phyloP scores from a whole-genome alignment of 257 asterid genomes.

The Solanum dulcamara region DNA sequence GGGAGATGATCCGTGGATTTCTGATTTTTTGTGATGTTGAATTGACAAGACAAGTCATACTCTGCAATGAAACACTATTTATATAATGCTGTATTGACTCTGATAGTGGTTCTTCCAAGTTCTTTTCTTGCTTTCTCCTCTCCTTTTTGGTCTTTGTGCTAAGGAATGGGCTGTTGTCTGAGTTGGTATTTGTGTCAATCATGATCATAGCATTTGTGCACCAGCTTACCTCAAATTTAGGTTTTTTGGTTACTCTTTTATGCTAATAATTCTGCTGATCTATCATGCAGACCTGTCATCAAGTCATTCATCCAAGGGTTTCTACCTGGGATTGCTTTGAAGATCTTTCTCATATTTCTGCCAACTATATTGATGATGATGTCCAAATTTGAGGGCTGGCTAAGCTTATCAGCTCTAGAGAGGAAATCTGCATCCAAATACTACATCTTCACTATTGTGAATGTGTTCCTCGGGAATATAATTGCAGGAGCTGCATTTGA shows the following conservation, averaged over 20 bases:
- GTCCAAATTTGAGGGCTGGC: constrained; percentile 87
- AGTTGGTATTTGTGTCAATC: background rate
- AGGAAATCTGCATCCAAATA: constrained; percentile 67
- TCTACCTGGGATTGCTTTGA: constrained; percentile 93
- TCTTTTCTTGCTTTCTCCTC: background rate
- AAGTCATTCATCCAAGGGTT: constrained; percentile 90
- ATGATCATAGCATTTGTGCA: background rate
- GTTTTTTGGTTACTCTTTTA: background rate
- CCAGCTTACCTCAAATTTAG: background rate
- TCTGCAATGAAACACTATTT: background rate
- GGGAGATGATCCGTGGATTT: background rate
- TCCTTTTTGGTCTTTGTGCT: background rate
- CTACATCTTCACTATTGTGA: constrained; percentile 70
- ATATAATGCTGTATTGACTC: background rate
- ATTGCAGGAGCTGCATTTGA: constrained; percentile 86
- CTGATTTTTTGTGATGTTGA: background rate
- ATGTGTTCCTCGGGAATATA: constrained; percentile 80
- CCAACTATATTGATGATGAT: constrained; percentile 80
- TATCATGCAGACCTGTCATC: constrained; percentile 53
- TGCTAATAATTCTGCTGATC: background rate
- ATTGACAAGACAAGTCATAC: background rate
- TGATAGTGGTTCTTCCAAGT: background rate
- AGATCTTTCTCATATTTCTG: constrained; percentile 79
- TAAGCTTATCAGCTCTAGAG: constrained; percentile 69
- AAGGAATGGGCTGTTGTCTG: background rate